Conservation (phyloP, 495 filamentous ascomycete genomes). For the Hypoxylon subgilvum region DNA sequence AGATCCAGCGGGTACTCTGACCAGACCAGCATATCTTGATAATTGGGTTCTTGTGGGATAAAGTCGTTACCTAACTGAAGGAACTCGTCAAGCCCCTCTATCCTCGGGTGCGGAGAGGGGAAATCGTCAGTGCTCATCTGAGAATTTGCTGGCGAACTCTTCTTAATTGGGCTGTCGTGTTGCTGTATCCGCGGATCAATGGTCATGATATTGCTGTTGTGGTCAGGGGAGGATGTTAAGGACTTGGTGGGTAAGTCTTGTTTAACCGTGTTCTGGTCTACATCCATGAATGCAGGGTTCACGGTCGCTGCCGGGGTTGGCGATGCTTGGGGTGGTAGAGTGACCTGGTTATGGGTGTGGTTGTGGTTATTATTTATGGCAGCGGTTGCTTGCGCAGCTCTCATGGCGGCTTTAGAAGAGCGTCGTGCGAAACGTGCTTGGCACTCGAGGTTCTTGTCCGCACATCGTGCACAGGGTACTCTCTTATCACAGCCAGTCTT, state of each 20-base stretch:
- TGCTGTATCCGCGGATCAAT: slow-evolving; percentile 39
- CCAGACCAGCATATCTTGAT: slow-evolving; percentile 48
- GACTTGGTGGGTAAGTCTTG: slow-evolving; percentile 31
- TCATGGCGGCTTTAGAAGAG: slow-evolving; percentile 56
- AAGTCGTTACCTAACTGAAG: slow-evolving; percentile 42
- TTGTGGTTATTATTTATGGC: slow-evolving; percentile 24
- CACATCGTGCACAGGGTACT: slow-evolving; percentile 65
- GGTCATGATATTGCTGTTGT: slow-evolving; percentile 27
- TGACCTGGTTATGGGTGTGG: slow-evolving; percentile 20
- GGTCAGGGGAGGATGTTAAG: slow-evolving; percentile 37
- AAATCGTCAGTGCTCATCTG: slow-evolving; percentile 43
- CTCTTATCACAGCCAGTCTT: slow-evolving; percentile 74
- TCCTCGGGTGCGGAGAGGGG: slow-evolving; percentile 42
- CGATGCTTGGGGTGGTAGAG: slow-evolving; percentile 31
- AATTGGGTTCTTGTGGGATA: slow-evolving; percentile 34
- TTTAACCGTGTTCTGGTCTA: slow-evolving; percentile 36
- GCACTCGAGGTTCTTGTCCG: slow-evolving; percentile 62
- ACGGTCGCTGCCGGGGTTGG: slow-evolving; percentile 28
- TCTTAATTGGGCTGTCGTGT: slow-evolving; percentile 36
- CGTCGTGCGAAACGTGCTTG: slow-evolving; percentile 62
- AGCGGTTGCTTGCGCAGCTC: slow-evolving; percentile 45
- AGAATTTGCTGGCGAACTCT: slow-evolving; percentile 42
- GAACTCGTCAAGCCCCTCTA: slow-evolving; percentile 47
- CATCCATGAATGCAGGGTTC: slow-evolving; percentile 47
- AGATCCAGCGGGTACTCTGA: slow-evolving; percentile 44